Evolutionary conservation across 805 yeast species (phyloP), one percentile per base, ranked within the genome.

Genomic region (Candida cerambycidarum): DNA sequence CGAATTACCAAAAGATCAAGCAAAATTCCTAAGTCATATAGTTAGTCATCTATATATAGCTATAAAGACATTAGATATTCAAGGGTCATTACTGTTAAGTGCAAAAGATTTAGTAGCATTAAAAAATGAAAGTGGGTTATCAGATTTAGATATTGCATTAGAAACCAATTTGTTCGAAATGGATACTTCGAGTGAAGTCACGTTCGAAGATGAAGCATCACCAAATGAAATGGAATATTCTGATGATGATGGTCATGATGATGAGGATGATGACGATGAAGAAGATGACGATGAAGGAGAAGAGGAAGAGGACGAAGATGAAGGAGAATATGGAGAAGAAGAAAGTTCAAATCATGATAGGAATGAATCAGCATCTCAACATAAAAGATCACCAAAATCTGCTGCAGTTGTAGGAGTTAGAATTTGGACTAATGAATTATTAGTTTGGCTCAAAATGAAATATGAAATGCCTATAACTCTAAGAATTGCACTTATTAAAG

Each of bases 371-470:
- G 67, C 72, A 50, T 70, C 34, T 63, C 82, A 82, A 36, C 82
- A 83, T 45, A 82, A 80, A 50, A 73, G 80, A 8, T 73, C 82
- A 1, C 79, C 85, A 2, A 73, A 76, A 50, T 79, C 88, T 1
- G 85, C 93, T 0, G 79, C 93, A 0, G 83, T 87, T 5, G 80
- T 85, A 5, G 76, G 82, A 34, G 83, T 89, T 6, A 75, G 83
- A 41, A 86, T 84, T 45, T 90, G 97, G 96, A 84, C 97, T 0
- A 82, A 84, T 41, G 97, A 89, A 59, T 71, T 92, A 48, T 76
- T 79, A 39, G 82, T 84, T 31, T 84, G 96, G 78, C 60, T 89
- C 41, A 78, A 77, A 52, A 82, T 85, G 80, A 86, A 87, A 53
- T 80, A 85, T 54, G 85, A 84, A 40, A 73, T 92, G 67, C 97